Conservation (phyloP, 2,329 filamentous ascomycete species). For the Fusarium phyllophilum region DNA sequence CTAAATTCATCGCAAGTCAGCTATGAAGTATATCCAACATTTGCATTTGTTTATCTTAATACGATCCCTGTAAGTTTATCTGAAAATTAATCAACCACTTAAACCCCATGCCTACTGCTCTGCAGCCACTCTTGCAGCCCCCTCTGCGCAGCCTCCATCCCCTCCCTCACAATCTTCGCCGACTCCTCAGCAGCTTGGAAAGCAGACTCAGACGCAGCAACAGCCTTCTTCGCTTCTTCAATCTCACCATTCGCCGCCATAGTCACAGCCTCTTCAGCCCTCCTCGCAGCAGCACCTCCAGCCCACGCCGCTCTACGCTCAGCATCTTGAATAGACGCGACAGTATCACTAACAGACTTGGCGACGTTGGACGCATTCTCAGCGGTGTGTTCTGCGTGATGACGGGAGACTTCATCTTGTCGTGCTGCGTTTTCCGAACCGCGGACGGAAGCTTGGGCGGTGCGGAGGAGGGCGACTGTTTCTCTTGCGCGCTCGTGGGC, state of each 20-base stretch:
- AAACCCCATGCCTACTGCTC: constrained; percentile 22
- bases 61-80: fast-evolving
- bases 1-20: not conserved
- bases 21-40: fast-evolving
- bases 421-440: constrained; percentile 6
- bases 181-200: constrained; percentile 18
- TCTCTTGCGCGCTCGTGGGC: constrained; percentile 24
- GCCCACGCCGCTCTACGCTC: constrained; percentile 15
- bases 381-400: constrained; percentile 2
- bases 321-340: constrained; percentile 12
- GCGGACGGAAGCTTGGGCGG: constrained; percentile 16
- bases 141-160: constrained; percentile 20
- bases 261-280: constrained; percentile 17
- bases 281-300: constrained; percentile 5
- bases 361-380: not conserved
- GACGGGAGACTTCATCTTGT: constrained; percentile 16
- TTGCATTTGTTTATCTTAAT: not conserved
- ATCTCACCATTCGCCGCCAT: constrained; percentile 25
- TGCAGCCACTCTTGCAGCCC: constrained; percentile 28
- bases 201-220: constrained; percentile 18
- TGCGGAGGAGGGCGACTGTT: constrained; percentile 12
- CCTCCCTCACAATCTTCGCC: constrained; percentile 6
- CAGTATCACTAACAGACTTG: not conserved
- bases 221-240: not conserved
- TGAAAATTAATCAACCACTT: fast-evolving